Evolutionary conservation across 2,329 filamentous ascomycete species (phyloP).

Genomic region (Calonectria fujianensis): DNA sequence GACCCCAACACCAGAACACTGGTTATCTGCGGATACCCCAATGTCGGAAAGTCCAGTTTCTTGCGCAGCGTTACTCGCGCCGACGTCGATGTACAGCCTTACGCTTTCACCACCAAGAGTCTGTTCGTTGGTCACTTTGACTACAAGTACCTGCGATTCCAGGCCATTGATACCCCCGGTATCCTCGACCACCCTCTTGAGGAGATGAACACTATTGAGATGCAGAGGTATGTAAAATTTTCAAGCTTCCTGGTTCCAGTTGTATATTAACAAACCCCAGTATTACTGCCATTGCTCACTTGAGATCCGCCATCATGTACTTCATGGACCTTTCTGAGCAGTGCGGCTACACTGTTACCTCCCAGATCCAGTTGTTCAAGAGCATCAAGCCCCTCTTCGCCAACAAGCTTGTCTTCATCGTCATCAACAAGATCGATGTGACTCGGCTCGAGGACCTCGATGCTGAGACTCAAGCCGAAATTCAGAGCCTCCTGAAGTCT

Average conservation of each 20-base stretch:
- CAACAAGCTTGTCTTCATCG: constrained; percentile 97
- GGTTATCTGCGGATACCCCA: constrained; percentile 97
- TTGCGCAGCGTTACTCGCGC: constrained; percentile 92
- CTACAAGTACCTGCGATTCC: constrained; percentile 81
- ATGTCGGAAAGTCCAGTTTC: constrained; percentile 98
- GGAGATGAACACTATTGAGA: constrained; percentile 99
- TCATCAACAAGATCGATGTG: constrained; percentile 99
- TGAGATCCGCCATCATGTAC: constrained; percentile 95
- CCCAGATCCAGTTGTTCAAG: constrained; percentile 96
- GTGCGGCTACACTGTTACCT: constrained; percentile 94
- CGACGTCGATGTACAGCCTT: constrained; percentile 97
- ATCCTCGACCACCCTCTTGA: constrained; percentile 97
- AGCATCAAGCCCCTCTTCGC: constrained; percentile 97
- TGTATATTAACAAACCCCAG: constrained; percentile 57
- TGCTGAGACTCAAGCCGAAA: constrained; percentile 82
- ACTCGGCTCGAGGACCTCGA: constrained; percentile 91
- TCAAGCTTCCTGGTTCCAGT: too few relatives aligned
- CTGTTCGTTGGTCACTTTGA: constrained; percentile 98
- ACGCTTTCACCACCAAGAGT: constrained; percentile 98
- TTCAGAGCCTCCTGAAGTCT: constrained; percentile 87
- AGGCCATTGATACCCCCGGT: constrained; percentile 97
- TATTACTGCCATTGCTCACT: constrained; percentile 97
- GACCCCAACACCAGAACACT: constrained; percentile 98
- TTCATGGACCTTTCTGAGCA: constrained; percentile 99
- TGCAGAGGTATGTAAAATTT: constrained; percentile 76